A percentile compares a stretch with the other conserved stretches of the same genome.
Evolutionary conservation across 2,329 filamentous ascomycete genomes (phyloP).

Genomic region (Colletotrichum kahawae): DNA sequence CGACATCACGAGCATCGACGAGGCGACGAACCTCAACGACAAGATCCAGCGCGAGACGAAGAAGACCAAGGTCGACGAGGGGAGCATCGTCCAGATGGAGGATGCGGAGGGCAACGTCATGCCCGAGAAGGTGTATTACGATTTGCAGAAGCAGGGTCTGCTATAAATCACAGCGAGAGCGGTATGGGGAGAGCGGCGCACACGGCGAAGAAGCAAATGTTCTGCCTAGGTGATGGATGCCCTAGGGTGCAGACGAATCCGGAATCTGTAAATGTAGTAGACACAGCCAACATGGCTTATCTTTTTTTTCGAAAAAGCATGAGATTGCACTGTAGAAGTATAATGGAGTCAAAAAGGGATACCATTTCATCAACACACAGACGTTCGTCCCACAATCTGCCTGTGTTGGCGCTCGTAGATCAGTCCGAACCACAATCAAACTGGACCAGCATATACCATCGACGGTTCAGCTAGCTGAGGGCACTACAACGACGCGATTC

Average conservation of each 20-base stretch:
- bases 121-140: slow-evolving; percentile 97
- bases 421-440: neutral
- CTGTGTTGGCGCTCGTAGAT: neutral
- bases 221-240: neutral
- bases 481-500: neutral
- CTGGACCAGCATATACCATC: neutral
- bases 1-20: slow-evolving; percentile 91
- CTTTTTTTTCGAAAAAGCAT: neutral
- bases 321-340: neutral
- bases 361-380: neutral
- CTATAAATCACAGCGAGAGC: slow-evolving; percentile 53
- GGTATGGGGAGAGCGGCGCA: neutral
- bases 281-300: neutral
- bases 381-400: neutral
- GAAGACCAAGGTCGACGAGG: slow-evolving; percentile 75
- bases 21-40: slow-evolving; percentile 88
- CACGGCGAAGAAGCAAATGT: neutral
- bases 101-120: slow-evolving; percentile 97
- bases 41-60: slow-evolving; percentile 90
- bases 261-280: neutral
- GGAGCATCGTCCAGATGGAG: slow-evolving; percentile 97
- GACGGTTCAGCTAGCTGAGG: neutral
- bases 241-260: neutral
- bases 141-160: slow-evolving; percentile 90
- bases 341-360: neutral